Conservation (phyloP, 2,329 filamentous ascomycete species). For the Talaromyces sp. region DNA sequence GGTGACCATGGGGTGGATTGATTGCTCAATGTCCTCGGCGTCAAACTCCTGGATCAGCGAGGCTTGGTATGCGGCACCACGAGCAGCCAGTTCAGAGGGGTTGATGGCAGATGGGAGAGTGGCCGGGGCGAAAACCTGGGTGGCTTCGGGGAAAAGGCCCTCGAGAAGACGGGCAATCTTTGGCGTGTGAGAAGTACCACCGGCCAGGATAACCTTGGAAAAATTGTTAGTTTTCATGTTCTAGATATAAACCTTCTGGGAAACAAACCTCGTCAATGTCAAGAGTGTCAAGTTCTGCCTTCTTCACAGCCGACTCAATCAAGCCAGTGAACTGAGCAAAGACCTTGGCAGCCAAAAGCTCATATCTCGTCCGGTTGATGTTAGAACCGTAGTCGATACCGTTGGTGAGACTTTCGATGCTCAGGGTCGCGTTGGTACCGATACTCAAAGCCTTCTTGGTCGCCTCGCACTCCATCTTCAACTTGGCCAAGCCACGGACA, state of each 20-base stretch:
- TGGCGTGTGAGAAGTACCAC: constrained; percentile 88
- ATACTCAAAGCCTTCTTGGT: constrained; percentile 90
- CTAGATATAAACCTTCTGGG: neutral
- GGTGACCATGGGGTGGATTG: constrained; percentile 89
- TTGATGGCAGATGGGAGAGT: constrained; percentile 77
- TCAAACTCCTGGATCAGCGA: constrained; percentile 94
- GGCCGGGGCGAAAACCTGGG: constrained; percentile 74
- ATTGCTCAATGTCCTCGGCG: constrained; percentile 87
- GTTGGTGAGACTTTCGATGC: constrained; percentile 82
- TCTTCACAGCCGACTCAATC: constrained; percentile 79
- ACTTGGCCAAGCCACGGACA: constrained; percentile 77
- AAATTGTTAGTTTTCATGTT: constrained; percentile 3
- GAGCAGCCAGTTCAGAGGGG: constrained; percentile 81
- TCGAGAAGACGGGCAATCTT: constrained; percentile 80
- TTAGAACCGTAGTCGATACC: constrained; percentile 88
- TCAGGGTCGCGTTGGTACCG: constrained; percentile 83
- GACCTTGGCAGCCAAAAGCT: constrained; percentile 79
- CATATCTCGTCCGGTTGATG: constrained; percentile 89
- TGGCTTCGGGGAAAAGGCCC: constrained; percentile 74
- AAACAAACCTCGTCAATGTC: constrained; percentile 75
- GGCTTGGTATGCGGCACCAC: constrained; percentile 92
- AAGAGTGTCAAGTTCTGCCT: constrained; percentile 85
- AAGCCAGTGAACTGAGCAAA: constrained; percentile 84
- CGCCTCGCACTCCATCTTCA: constrained; percentile 84
- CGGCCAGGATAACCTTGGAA: constrained; percentile 73